Percentiles rank a stretch among this genome's conserved stretches.
Conservation (phyloP, 768 basidiomycete species). For the Trametes gibbosa region DNA sequence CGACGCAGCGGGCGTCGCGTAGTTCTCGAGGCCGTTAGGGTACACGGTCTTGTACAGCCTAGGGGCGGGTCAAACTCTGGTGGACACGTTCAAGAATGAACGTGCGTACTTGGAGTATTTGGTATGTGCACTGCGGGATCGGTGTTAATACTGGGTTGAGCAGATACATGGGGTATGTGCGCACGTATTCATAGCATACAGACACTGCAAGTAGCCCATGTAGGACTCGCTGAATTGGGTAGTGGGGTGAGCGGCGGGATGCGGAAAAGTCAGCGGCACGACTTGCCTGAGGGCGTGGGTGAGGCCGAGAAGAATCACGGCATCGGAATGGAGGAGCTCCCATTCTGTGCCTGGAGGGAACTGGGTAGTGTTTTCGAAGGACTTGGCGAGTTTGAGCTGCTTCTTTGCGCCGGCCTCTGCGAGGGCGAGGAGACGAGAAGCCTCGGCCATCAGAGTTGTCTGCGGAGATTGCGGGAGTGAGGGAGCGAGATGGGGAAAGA, state of each 20-base stretch:
- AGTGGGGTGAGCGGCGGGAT: background rate
- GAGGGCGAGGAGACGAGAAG: constrained; percentile 48
- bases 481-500: background rate
- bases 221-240: constrained; percentile 59
- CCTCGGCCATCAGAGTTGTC: constrained; percentile 63
- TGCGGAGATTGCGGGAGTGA: constrained; percentile 26
- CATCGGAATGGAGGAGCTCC: constrained; percentile 75
- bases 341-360: constrained; percentile 70
- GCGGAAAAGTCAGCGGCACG: background rate
- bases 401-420: constrained; percentile 64
- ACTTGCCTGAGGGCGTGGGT: constrained; percentile 67
- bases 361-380: constrained; percentile 32
- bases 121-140: constrained; percentile 53
- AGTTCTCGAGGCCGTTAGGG: constrained; percentile 26
- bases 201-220: constrained; percentile 75
- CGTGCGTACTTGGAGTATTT: constrained; percentile 63
- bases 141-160: background rate
- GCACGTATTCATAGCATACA: constrained; percentile 64
- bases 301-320: constrained; percentile 65
- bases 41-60: constrained; percentile 33
- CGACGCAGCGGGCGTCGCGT: constrained; percentile 28
- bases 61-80: constrained; percentile 1
- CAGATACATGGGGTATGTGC: background rate
- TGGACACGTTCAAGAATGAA: background rate
- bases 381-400: constrained; percentile 40